Conservation (phyloP, 2,329 filamentous ascomycete genomes). For the Phaeosphaeriaceae sp. region DNA sequence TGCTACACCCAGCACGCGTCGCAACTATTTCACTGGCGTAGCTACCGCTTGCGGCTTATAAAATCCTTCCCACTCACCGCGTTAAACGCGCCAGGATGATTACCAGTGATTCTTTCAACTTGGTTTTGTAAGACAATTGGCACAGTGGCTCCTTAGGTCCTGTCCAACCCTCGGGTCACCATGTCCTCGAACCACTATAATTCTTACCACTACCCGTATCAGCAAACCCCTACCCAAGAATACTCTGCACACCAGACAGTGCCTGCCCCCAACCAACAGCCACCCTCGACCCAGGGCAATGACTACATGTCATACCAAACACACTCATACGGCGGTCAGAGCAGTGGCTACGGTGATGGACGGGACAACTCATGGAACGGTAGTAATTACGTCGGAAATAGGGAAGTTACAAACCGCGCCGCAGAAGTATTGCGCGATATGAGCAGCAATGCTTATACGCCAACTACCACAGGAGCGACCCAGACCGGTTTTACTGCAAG, state of each 20-base stretch:
- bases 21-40: not conserved
- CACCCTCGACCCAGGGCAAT: constrained; percentile 28
- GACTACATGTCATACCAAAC: constrained; percentile 37
- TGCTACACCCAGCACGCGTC: constrained; percentile 14
- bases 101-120: too few relatives aligned
- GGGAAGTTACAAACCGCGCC: constrained; percentile 36
- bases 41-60: not conserved
- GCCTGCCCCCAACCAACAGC: constrained; percentile 32
- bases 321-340: constrained; percentile 27
- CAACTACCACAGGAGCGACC: constrained; percentile 18
- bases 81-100: not conserved
- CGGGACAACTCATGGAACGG: constrained; percentile 32
- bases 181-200: constrained; percentile 40
- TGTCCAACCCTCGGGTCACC: constrained; percentile 3
- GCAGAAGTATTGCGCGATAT: constrained; percentile 43
- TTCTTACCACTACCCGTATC: constrained; percentile 35
- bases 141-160: constrained; percentile 8
- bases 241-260: constrained; percentile 37
- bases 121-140: not conserved
- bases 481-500: constrained; percentile 31
- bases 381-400: constrained; percentile 30
- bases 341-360: constrained; percentile 23
- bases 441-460: constrained; percentile 38
- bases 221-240: constrained; percentile 37
- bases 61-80: not conserved